Percentiles rank a stretch among this genome's conserved stretches.
Evolutionary conservation across 345 rosid species (phyloP).

Genomic region (Luvunga scandens): DNA sequence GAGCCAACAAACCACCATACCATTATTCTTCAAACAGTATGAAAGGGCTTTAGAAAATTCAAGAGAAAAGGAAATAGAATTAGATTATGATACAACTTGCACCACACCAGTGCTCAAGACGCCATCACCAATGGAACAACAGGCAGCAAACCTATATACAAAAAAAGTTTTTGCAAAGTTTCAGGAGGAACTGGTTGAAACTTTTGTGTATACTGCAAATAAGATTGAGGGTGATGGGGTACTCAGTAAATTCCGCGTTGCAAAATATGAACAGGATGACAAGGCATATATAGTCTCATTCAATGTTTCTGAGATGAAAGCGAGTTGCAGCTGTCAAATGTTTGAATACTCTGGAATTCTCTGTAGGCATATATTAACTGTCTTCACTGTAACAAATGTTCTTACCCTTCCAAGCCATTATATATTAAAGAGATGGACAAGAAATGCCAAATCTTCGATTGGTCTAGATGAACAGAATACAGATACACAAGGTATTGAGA

Average conservation of each 20-base stretch:
- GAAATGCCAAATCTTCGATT: constrained; percentile 51
- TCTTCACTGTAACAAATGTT: constrained; percentile 65
- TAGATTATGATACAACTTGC: constrained; percentile 59
- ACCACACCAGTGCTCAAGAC: constrained; percentile 52
- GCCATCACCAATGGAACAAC: constrained; percentile 74
- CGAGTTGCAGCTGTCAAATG: constrained; percentile 68
- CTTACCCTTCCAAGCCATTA: constrained; percentile 59
- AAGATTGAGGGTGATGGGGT: constrained; percentile 52
- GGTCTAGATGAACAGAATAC: constrained; percentile 38
- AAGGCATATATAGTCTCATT: constrained; percentile 50
- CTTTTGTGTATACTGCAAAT: constrained; percentile 64
- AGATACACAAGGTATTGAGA: constrained; percentile 34
- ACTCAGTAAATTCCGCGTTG: constrained; percentile 48
- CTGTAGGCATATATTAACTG: constrained; percentile 63
- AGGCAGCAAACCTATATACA: constrained; percentile 60
- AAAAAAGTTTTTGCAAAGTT: constrained; percentile 58
- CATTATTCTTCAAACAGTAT: constrained; percentile 55
- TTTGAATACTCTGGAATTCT: constrained; percentile 65
- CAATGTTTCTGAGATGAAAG: constrained; percentile 44
- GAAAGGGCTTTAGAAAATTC: constrained; percentile 60
- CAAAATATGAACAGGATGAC: constrained; percentile 59
- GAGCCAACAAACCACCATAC: constrained; percentile 57
- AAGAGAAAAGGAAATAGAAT: constrained; percentile 59
- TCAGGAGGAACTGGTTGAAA: constrained; percentile 74
- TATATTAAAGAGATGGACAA: constrained; percentile 60